Conservation (phyloP, 495 filamentous ascomycete genomes). For the Aspergillus coremiiformis region DNA sequence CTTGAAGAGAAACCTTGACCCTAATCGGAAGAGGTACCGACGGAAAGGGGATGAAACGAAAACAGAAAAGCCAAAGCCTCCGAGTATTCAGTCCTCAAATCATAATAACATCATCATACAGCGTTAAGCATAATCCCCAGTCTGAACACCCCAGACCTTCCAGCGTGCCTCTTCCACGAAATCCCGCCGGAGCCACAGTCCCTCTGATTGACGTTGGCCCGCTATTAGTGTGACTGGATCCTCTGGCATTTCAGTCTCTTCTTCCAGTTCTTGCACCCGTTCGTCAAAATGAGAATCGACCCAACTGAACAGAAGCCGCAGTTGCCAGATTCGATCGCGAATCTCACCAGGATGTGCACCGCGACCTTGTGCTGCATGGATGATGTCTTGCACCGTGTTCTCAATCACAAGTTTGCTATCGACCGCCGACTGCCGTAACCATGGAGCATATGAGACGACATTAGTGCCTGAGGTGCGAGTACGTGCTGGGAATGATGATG, state of each 20-base stretch:
- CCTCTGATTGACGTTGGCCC: constrained; percentile 13
- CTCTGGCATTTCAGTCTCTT: constrained; percentile 32
- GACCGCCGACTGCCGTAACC: constrained; percentile 57
- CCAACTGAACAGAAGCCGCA: constrained; percentile 78
- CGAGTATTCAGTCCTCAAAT: neutral
- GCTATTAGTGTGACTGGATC: constrained; percentile 18
- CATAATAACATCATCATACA: neutral
- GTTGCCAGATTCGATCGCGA: constrained; percentile 63
- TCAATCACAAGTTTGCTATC: constrained; percentile 71
- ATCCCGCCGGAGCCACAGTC: constrained; percentile 36
- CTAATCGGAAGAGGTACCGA: neutral
- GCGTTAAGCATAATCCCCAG: constrained; percentile 53
- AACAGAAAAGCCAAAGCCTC: neutral
- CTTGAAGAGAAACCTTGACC: neutral
- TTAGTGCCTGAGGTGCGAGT: constrained; percentile 25
- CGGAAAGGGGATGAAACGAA: neutral
- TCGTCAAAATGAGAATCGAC: constrained; percentile 41
- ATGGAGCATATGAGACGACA: constrained; percentile 30
- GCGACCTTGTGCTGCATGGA: constrained; percentile 29
- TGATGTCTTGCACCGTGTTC: constrained; percentile 51
- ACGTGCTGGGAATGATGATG: constrained; percentile 40
- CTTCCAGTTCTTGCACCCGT: constrained; percentile 7
- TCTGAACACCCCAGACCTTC: constrained; percentile 49
- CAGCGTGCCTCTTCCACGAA: constrained; percentile 39
- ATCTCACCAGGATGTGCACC: constrained; percentile 33